Percentiles rank a stretch among this genome's conserved stretches.
Evolutionary conservation across 768 basidiomycete genomes (phyloP).

Genomic region (Leccinum imitatum): DNA sequence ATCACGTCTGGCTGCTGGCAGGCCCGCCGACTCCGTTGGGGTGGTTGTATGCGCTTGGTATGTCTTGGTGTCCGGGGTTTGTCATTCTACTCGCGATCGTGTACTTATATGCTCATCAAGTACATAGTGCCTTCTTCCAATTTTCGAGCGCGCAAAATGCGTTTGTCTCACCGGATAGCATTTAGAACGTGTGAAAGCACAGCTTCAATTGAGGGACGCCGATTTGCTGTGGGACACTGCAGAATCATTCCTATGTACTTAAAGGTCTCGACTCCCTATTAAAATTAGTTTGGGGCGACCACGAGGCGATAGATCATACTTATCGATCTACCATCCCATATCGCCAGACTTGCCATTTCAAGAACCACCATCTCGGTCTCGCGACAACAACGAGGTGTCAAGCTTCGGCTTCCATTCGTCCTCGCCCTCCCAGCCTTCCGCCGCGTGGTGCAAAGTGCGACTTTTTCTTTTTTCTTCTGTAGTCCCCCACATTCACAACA

Average conservation of each 20-base stretch:
- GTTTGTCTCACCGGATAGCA: too few relatives aligned
- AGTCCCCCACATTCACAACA: not conserved
- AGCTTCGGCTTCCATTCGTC: conserved; percentile 12
- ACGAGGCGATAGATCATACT: conserved; percentile 14
- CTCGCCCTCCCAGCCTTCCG: conserved; percentile 2
- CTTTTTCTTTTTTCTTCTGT: not conserved
- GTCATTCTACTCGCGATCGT: too few relatives aligned
- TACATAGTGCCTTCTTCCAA: too few relatives aligned
- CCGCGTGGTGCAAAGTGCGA: conserved; percentile 6
- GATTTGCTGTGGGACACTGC: too few relatives aligned
- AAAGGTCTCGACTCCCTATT: not conserved
- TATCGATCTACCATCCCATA: conserved; percentile 16
- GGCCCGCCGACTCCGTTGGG: not conserved
- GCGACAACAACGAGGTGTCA: conserved; percentile 24
- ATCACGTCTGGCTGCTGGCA: not conserved
- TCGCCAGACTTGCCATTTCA: conserved; percentile 21
- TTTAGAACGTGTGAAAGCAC: too few relatives aligned
- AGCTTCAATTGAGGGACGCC: too few relatives aligned
- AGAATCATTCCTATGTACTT: not conserved
- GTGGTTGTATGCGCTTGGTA: not conserved
- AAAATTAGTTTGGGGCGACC: conserved; percentile 7
- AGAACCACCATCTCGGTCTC: conserved; percentile 16
- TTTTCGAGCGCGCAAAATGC: too few relatives aligned
- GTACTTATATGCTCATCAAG: too few relatives aligned
- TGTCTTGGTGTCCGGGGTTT: too few relatives aligned